Conservation (phyloP, 352 stramenopile species). For the Phytophthora citricola region DNA sequence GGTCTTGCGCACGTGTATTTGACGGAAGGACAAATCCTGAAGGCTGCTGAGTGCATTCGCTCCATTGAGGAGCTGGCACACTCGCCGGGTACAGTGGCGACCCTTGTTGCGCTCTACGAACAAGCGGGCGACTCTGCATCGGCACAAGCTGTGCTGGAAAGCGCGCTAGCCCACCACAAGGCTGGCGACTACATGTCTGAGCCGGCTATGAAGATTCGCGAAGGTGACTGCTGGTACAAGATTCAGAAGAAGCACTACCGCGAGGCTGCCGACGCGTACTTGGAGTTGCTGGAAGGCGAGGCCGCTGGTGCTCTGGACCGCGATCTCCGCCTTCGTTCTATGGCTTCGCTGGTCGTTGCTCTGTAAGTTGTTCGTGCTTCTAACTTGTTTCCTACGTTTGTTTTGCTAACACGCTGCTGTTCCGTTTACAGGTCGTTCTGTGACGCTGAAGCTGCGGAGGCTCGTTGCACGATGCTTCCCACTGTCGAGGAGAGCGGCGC, state of each 20-base stretch:
- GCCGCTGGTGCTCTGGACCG: constrained; percentile 63
- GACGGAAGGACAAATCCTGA: constrained; percentile 50
- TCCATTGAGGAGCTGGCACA: constrained; percentile 72
- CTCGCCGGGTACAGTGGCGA: constrained; percentile 80
- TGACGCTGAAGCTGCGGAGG: constrained; percentile 68
- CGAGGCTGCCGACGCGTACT: constrained; percentile 65
- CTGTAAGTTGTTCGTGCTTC: constrained; percentile 49
- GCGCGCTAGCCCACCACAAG: constrained; percentile 61
- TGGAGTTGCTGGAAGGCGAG: constrained; percentile 75
- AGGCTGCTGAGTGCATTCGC: constrained; percentile 66
- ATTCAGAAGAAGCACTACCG: constrained; percentile 82
- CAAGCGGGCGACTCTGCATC: constrained; percentile 57
- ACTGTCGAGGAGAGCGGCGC: constrained; percentile 55
- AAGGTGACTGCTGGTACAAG: constrained; percentile 83
- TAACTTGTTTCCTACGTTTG: not conserved
- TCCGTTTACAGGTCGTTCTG: constrained; percentile 68
- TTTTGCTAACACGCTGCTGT: constrained; percentile 9
- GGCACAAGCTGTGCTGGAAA: constrained; percentile 59
- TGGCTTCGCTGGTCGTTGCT: constrained; percentile 78
- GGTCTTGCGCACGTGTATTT: constrained; percentile 76
- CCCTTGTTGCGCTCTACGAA: constrained; percentile 79
- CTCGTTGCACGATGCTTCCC: constrained; percentile 72
- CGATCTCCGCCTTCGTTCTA: constrained; percentile 74
- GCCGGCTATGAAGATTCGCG: constrained; percentile 73
- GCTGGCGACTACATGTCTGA: constrained; percentile 60